A percentile compares a stretch with the other conserved stretches of the same genome.
These are phyloP conservation scores for Iberis pinnata DNA, from an alignment of 345 rosid species.

Conservation along the genomic window DNA sequence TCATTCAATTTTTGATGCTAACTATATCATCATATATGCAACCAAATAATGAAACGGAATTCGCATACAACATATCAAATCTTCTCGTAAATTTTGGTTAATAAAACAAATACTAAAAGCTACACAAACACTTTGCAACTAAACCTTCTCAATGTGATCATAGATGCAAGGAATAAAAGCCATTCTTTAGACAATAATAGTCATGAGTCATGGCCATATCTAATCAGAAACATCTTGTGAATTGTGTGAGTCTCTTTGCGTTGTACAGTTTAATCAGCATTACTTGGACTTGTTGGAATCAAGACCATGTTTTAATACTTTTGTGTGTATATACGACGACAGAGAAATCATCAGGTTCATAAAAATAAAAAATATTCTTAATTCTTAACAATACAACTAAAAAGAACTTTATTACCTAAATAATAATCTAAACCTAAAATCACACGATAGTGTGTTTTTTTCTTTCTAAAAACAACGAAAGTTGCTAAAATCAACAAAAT, in stretches of 20 bases:
- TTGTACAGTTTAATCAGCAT: not conserved
- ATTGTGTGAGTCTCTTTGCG: not conserved
- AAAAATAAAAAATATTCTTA: no score
- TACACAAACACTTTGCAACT: no score
- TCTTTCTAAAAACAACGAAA: not conserved
- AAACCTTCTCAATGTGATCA: not conserved
- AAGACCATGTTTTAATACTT: no score
- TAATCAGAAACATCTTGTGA: not conserved
- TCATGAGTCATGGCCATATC: no score
- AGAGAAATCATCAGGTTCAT: not conserved
- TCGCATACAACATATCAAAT: no score
- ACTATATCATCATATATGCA: not conserved
- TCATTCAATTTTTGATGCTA: not conserved
- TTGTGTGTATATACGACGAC: not conserved
- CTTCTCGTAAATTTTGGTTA: no score
- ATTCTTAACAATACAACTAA: no score
- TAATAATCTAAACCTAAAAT: no score
- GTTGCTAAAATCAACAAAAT: not conserved
- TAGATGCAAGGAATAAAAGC: not conserved
- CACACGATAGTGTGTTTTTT: not conserved
- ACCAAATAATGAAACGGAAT: no score
- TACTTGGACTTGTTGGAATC: not conserved
- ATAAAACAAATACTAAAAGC: not conserved
- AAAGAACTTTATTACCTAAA: no score
- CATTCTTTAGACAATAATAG: not conserved